Base-by-base conservation (phyloP, 2,329 filamentous ascomycete species). In the Pyrenophora teres region DNA sequence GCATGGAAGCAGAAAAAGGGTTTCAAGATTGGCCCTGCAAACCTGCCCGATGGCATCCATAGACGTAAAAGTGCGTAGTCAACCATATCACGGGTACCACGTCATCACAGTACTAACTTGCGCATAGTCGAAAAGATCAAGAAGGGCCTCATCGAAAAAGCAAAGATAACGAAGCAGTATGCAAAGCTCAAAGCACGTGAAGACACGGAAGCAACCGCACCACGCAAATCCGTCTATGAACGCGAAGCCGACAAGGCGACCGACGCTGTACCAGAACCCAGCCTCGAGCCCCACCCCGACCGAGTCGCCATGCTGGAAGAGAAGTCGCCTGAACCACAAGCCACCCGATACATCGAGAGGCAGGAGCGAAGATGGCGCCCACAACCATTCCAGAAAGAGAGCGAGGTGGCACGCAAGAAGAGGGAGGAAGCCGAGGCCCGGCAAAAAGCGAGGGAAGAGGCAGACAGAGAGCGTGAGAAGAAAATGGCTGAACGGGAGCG, bases 101-200 rank as follows among this genome's bases (percentile, higher is more conserved):
- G 13, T n/a, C 6, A 15, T 9, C 25, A 18, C 19, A 21, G 15
- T 49, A 21, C 40, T 63, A 42, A 60, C 38, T 8, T 12, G 16
- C 9, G 15, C 31, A 35, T 66, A 93, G 90, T 89, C 51, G 86
- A 90, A 74, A 93, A 93, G 75, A 94, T 96, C 69, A 97, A 97
- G 76, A 83, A 88, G 60, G 85, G 89, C 60, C 79, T 96, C 49
- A 97, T 97, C 65, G 85, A 92, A 74, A 95, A 94, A 73, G 92
- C 92, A 54, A 96, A 97, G 75, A 81, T 96, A 57, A 94, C 93
- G 76, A 96, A 96, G 75, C 84, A 89, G 36, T 97, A 96, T 71
- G 89, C 88, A 57, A 97, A 96, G 75, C 79, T 96, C 59, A 93
- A 92, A 74, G 86, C 85, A 35, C 77, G 78, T 40, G 80, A 84